Percentiles rank a stretch among this genome's conserved stretches.
phyloP scores from a whole-genome alignment of 2,329 filamentous ascomycete genomes.

The Claviceps maximensis region DNA sequence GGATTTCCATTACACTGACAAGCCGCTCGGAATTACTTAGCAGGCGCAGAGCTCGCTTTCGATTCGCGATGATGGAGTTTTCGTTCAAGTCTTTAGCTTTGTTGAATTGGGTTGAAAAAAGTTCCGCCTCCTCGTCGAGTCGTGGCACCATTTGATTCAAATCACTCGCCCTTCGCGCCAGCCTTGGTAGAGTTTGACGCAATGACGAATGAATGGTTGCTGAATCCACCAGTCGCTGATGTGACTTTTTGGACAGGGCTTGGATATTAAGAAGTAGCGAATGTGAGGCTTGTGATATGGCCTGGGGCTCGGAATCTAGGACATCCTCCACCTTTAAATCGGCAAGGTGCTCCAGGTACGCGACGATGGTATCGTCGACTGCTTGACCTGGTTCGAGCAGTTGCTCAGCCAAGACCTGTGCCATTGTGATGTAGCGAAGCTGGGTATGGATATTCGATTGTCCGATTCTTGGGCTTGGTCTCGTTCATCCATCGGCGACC shows the following conservation, averaged over 20 bases:
- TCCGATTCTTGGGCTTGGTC: not conserved
- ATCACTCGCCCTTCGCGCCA: constrained; percentile 52
- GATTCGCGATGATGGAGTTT: constrained; percentile 54
- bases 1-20: constrained; percentile 82
- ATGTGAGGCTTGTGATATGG: constrained; percentile 68
- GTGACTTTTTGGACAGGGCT: constrained; percentile 75
- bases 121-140: constrained; percentile 64
- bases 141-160: constrained; percentile 61
- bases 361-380: constrained; percentile 40
- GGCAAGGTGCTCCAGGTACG: constrained; percentile 66
- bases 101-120: constrained; percentile 73
- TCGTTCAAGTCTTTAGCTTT: constrained; percentile 55
- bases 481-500: not conserved
- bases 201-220: constrained; percentile 66
- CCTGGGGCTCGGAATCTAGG: constrained; percentile 60
- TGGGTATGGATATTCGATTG: not conserved
- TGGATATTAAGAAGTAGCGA: constrained; percentile 74
- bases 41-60: constrained; percentile 69
- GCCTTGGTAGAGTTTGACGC: constrained; percentile 52
- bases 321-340: constrained; percentile 65
- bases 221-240: constrained; percentile 72
- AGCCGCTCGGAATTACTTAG: constrained; percentile 80
- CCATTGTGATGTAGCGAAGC: constrained; percentile 15
- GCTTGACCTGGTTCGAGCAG: constrained; percentile 19
- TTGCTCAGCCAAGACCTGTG: constrained; percentile 21